A percentile compares a stretch with the other conserved stretches of the same genome.
Evolutionary conservation across 78 protist species (phyloP).

Genomic region (Dictyostelium firmibasis): DNA sequence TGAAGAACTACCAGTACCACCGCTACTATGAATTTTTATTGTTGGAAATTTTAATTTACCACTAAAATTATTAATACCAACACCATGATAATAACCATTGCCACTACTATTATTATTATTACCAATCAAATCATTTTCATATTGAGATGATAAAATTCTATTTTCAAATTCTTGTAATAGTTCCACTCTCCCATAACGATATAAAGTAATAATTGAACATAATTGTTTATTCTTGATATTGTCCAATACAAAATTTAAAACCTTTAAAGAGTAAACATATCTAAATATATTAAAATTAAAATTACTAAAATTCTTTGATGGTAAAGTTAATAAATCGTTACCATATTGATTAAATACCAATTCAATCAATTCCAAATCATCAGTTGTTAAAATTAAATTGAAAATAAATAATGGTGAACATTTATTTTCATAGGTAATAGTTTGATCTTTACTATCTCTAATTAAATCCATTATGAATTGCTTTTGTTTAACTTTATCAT

Average conservation of each 20-base stretch:
- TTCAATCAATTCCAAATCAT: neutral
- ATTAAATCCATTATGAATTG: neutral
- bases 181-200: neutral
- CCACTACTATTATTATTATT: neutral
- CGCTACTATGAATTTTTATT: neutral
- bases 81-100: neutral
- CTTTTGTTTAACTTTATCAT: neutral
- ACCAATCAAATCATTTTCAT: neutral
- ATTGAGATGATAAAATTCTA: neutral
- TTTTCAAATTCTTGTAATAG: neutral
- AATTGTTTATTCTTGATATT: neutral
- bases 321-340: neutral
- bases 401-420: neutral
- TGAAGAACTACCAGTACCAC: neutral
- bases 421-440: neutral
- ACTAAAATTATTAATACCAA: neutral
- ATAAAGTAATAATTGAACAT: neutral
- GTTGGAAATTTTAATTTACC: neutral
- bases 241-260: neutral
- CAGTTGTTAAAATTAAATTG: neutral
- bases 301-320: neutral
- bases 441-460: neutral
- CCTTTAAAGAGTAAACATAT: neutral
- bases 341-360: neutral
- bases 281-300: neutral